These are phyloP conservation scores for Colletotrichum cereale DNA, from an alignment of 2,329 filamentous ascomycete genomes.

Conservation along the genomic window DNA sequence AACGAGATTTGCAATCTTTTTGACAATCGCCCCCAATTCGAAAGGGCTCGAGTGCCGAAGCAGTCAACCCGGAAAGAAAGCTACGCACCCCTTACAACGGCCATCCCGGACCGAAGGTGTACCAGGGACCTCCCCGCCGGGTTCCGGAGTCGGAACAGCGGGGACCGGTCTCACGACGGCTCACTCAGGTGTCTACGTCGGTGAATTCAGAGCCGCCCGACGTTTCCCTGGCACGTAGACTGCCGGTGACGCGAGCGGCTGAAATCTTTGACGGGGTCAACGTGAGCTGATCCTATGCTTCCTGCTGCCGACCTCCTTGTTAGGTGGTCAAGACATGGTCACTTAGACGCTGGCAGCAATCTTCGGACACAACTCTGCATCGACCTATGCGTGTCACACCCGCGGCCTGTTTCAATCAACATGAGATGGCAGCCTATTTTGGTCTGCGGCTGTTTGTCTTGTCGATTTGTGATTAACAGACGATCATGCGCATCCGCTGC, in stretches of 20 bases:
- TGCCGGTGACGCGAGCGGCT: background rate
- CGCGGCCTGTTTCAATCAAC: constrained; percentile 10
- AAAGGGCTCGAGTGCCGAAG: background rate
- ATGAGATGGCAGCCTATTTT: constrained; percentile 9
- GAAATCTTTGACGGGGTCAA: background rate
- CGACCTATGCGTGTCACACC: background rate
- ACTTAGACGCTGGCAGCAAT: background rate
- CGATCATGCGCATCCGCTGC: too few species aligned
- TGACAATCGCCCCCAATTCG: constrained; percentile 3
- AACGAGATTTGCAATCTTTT: background rate
- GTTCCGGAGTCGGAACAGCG: too few species aligned
- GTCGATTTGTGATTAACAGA: too few species aligned
- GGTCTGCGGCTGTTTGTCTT: background rate
- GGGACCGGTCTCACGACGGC: background rate
- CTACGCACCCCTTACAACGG: constrained; percentile 6
- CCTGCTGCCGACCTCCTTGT: background rate
- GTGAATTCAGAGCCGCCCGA: background rate
- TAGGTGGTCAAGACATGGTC: too few species aligned
- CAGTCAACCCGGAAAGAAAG: background rate
- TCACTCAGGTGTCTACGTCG: background rate
- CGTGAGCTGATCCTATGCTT: constrained; percentile 2
- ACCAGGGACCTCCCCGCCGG: background rate
- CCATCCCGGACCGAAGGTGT: background rate
- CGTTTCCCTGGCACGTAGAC: background rate
- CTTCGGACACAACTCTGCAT: too few species aligned